These are phyloP conservation scores for Cryptococcus neoformans DNA, from an alignment of 1,284 basidiomycete genomes.

Conservation along the genomic window DNA sequence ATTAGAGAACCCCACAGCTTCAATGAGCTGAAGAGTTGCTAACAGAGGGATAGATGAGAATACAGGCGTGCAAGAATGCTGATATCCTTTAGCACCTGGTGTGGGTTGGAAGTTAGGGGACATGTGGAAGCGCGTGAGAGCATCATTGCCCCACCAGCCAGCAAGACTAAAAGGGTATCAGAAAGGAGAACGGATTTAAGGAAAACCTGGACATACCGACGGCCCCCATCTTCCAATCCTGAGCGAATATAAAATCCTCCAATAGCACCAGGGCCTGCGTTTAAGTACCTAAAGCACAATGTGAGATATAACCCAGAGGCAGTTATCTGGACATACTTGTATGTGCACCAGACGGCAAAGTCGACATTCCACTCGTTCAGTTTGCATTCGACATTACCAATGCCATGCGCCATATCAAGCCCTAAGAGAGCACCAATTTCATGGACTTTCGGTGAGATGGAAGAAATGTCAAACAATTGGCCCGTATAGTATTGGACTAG, in stretches of 20 bases:
- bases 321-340: slow-evolving; percentile 58
- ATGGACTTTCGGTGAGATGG: slow-evolving; percentile 79
- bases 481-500: slow-evolving; percentile 97
- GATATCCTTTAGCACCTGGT: slow-evolving; percentile 88
- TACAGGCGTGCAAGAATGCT: slow-evolving; percentile 89
- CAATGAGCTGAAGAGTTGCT: slow-evolving; percentile 76
- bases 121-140: slow-evolving; percentile 86
- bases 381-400: slow-evolving; percentile 85
- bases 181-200: neutral
- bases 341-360: slow-evolving; percentile 97
- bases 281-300: slow-evolving; percentile 63
- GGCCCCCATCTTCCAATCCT: slow-evolving; percentile 42
- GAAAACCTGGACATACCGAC: slow-evolving; percentile 23
- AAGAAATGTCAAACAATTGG: slow-evolving; percentile 86
- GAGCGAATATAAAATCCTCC: slow-evolving; percentile 60
- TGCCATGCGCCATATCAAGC: slow-evolving; percentile 94
- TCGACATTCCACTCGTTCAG: slow-evolving; percentile 94
- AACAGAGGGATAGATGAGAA: slow-evolving; percentile 74
- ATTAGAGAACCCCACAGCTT: slow-evolving; percentile 67
- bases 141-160: slow-evolving; percentile 98
- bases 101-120: slow-evolving; percentile 76
- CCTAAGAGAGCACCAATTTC: slow-evolving; percentile 80
- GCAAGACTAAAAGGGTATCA: slow-evolving; percentile 60
- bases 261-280: slow-evolving; percentile 91
- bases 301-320: neutral